Conservation (phyloP, 257 asterid genomes). For the Verbascum thapsus region DNA sequence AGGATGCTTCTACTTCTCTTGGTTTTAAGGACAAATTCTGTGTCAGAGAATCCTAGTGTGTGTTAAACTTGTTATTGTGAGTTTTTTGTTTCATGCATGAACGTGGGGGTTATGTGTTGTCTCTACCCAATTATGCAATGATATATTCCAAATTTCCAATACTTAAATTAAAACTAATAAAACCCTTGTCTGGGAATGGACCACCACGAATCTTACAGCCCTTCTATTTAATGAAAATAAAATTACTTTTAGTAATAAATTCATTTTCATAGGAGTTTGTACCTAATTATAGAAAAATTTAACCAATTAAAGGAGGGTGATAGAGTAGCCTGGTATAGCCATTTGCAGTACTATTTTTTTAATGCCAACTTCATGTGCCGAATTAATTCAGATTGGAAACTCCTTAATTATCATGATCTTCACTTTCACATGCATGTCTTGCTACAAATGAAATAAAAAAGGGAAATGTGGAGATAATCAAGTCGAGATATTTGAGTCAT, state of each 20-base stretch:
- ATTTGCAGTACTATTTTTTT: constrained; percentile 28
- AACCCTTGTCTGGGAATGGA: constrained; percentile 28
- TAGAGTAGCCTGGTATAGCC: not conserved
- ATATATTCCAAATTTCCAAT: too few relatives aligned
- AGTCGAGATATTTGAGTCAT: too few relatives aligned
- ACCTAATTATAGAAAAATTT: not conserved
- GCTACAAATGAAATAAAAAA: not conserved
- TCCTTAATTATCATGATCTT: constrained; percentile 21
- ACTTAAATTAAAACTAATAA: not conserved
- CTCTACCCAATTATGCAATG: constrained; percentile 35
- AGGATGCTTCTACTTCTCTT: constrained; percentile 44
- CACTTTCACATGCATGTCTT: constrained; percentile 33
- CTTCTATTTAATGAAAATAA: too few relatives aligned
- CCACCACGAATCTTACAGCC: constrained; percentile 37
- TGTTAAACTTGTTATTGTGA: constrained; percentile 40
- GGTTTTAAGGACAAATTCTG: constrained; percentile 42
- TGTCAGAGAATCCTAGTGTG: constrained; percentile 66
- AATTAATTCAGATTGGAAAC: constrained; percentile 24
- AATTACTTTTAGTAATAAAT: too few relatives aligned
- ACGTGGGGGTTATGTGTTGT: constrained; percentile 53
- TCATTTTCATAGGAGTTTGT: constrained; percentile 14
- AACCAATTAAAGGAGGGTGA: not conserved
- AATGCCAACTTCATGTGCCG: constrained; percentile 36
- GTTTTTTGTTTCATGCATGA: constrained; percentile 45
- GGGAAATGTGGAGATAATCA: too few relatives aligned